Evolutionary conservation across 2,329 filamentous ascomycete genomes (phyloP), one percentile per base, ranked within the genome.

Genomic region (Eutypa lata): DNA sequence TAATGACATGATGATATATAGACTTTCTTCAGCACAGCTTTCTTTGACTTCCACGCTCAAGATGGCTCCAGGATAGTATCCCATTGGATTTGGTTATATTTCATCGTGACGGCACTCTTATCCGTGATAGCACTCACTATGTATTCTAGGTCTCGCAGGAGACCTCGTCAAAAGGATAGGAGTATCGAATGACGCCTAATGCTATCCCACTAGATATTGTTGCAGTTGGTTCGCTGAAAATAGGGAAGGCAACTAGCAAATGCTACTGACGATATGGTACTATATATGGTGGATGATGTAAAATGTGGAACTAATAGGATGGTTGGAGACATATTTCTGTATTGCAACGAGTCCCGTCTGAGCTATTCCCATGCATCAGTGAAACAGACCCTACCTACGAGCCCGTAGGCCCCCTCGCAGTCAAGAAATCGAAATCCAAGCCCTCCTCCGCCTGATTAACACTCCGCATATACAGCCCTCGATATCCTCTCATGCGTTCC

Each of bases 401-500:
- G 38, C 38, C 19, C 38, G 16, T 21, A 21, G 42, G 22, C 2
- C 42, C 42, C 21, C 22, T 26, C 42, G 42, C 42, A 11, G 42
- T 45, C n/a, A 87, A 65, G 53, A 87, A 86, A 55, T 82, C 81
- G 67, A 87, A 86, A 62, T 87, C 82, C 0, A 76, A 80, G 0
- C 83, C 83, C 2, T 75, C 60, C 56, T 86, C 74, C 0, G 83
- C 83, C 64, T 85, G 81, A 18, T 82, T 84, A 0, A 86, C 83
- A 16, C 72, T 73, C 6, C 80, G 69, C 73, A 83, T 76, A 62
- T 84, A 87, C 47, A 87, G 60, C 0, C 81, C 82, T 1, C 79
- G 68, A 66, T 86, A 87, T 0, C 83, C 83, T 59, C 82, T 75
- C 59, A 70, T 75, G 3, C 53, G 63, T 46, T 68, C 65, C 51